Percentiles rank a stretch among this genome's conserved stretches.
These are phyloP conservation scores for Cladosporium sp. DNA, from an alignment of 2,329 filamentous ascomycete species.

Conservation along the genomic window DNA sequence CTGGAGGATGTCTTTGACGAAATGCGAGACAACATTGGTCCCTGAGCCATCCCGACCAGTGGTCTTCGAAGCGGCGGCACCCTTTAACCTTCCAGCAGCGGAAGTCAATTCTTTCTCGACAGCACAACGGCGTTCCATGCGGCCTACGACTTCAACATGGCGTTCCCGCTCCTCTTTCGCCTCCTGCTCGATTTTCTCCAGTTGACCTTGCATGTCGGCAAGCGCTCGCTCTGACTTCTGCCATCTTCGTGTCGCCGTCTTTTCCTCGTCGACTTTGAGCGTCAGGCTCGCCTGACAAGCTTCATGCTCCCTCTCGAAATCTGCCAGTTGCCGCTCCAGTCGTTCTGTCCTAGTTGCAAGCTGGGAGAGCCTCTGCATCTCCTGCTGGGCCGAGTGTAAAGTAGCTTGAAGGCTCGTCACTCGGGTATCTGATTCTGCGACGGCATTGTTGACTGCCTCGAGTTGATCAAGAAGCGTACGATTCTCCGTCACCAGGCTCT, in stretches of 20 bases:
- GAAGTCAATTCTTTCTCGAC: constrained; percentile 79
- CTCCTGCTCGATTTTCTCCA: constrained; percentile 84
- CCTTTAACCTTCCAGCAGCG: constrained; percentile 75
- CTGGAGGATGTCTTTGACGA: constrained; percentile 90
- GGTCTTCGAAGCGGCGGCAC: constrained; percentile 68
- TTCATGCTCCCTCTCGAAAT: constrained; percentile 78
- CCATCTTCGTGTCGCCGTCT: constrained; percentile 76
- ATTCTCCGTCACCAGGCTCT: constrained; percentile 77
- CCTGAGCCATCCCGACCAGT: constrained; percentile 51
- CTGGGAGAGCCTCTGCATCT: constrained; percentile 68
- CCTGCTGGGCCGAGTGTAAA: constrained; percentile 71
- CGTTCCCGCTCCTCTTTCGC: constrained; percentile 73
- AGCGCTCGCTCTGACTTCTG: constrained; percentile 78
- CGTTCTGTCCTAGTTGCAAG: constrained; percentile 71
- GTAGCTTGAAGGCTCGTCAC: constrained; percentile 73
- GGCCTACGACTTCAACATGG: constrained; percentile 73
- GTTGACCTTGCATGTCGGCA: constrained; percentile 74
- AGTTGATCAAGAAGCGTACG: constrained; percentile 75
- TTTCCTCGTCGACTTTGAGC: constrained; percentile 68
- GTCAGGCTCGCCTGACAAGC: constrained; percentile 64
- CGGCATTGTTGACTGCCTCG: constrained; percentile 74
- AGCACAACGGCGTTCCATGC: constrained; percentile 77
- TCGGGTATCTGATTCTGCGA: constrained; percentile 73
- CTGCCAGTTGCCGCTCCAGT: constrained; percentile 73
- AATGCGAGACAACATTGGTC: constrained; percentile 80